Base-by-base conservation (phyloP, 2,329 filamentous ascomycete genomes). In the Aulographum hederae region DNA sequence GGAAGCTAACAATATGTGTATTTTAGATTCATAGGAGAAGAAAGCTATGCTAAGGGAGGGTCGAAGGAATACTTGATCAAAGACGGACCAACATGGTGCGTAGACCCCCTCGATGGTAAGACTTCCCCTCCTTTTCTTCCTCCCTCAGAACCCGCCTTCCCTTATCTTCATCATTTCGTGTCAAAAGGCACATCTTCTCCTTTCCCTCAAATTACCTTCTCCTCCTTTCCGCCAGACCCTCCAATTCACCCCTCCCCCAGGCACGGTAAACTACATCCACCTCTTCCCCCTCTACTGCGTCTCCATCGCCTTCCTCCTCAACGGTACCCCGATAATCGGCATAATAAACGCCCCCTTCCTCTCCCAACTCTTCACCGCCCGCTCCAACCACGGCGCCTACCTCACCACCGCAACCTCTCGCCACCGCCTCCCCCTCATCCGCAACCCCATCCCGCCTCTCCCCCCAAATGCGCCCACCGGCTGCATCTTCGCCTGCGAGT, bases 281-380 rank as follows among this genome's bases (percentile, higher is more conserved):
- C 63, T 80, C 4, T 81, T 80, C 46, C 76, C 76, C 36, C 80
- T 81, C 72, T 82, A 79, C 54, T 84, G 78, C 50, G 73, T 84
- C 27, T 79, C 73, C 21, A 81, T 84, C 43, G 77, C 64, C 30
- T 73, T 84, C 44, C 58, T 75, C 16, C 45, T 78, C 33, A 51
- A 64, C 13, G 60, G 65, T 5, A 51, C 58, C 18, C 73, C 78
- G 3, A 51, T 73, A 2, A 67, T 84, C 31, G 78, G 78, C 14
- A 66, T 81, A 28, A 73, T 84, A 44, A 69, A 77, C 43, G 76
- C 77, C 0, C 78, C 78, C 0, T 71, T 82, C 39, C 57, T 78
- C 11, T 56, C 66, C 43, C 73, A 80, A 40, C 60, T 74, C 23
- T 84, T 80, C 56, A 72, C 73, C 0, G 68, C 77, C 0, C 74